These are phyloP conservation scores for Chytriomyces hyalinus DNA, from an alignment of 192 early-diverging fungal genomes.

Conservation along the genomic window DNA sequence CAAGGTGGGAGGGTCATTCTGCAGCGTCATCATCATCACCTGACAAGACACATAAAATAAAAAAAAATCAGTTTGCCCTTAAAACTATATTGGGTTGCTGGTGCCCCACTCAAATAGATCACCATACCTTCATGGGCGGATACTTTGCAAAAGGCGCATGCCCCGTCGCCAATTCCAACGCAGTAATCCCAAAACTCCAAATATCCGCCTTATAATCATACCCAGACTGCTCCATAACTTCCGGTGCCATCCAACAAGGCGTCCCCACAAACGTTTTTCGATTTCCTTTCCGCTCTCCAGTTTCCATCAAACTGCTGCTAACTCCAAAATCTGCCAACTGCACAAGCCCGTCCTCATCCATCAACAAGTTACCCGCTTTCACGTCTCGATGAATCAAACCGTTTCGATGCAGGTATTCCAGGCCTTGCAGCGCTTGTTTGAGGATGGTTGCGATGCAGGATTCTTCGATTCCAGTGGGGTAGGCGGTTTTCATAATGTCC, in stretches of 20 bases:
- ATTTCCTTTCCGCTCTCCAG: constrained; percentile 55
- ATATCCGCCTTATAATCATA: constrained; percentile 92
- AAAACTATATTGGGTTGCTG: not conserved
- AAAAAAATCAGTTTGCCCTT: not conserved
- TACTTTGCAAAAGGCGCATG: constrained; percentile 89
- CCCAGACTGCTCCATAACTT: constrained; percentile 91
- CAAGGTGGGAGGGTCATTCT: constrained; percentile 84
- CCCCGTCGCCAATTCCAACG: constrained; percentile 82
- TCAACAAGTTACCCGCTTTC: constrained; percentile 71
- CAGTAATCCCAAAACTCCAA: constrained; percentile 91
- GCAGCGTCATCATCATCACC: constrained; percentile 87
- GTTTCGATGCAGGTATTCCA: constrained; percentile 70
- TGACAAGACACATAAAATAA: constrained; percentile 24
- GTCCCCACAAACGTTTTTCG: constrained; percentile 70
- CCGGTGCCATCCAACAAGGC: constrained; percentile 66
- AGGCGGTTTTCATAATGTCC: constrained; percentile 89
- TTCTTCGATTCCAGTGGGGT: constrained; percentile 84
- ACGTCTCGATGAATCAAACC: constrained; percentile 73
- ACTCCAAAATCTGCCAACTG: constrained; percentile 72
- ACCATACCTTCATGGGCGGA: constrained; percentile 77
- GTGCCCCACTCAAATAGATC: not conserved
- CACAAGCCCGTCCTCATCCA: constrained; percentile 65
- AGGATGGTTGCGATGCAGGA: constrained; percentile 77
- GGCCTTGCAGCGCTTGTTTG: constrained; percentile 70
- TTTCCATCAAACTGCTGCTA: constrained; percentile 55